A percentile compares a stretch with the other conserved stretches of the same genome.
phyloP scores from a whole-genome alignment of 2,329 filamentous ascomycete species.

The Epichloe uncinata region DNA sequence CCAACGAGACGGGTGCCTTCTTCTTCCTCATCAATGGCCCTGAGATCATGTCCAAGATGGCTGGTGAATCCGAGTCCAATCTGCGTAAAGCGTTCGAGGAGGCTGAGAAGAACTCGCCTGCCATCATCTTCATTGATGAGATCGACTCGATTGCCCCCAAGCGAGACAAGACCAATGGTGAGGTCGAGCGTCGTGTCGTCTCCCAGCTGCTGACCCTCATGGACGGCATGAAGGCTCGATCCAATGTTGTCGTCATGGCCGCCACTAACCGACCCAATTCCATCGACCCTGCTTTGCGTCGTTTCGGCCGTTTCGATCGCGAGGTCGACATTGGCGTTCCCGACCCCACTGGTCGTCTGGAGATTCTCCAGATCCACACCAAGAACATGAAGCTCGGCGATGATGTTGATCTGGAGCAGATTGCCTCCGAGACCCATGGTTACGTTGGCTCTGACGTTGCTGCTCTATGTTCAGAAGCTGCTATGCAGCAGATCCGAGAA shows the following conservation, averaged over 20 bases:
- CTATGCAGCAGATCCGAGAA: conserved; percentile 99
- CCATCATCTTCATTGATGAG: conserved; percentile 99
- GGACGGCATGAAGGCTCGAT: conserved; percentile 99
- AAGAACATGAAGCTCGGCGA: conserved; percentile 99
- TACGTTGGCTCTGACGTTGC: conserved; percentile 98
- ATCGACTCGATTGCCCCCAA: conserved; percentile 98
- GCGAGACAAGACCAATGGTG: conserved; percentile 99
- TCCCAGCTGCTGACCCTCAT: conserved; percentile 95
- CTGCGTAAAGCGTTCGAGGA: conserved; percentile 98
- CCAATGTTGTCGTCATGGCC: conserved; percentile 97
- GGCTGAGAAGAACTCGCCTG: conserved; percentile 97
- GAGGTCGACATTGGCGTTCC: conserved; percentile 98
- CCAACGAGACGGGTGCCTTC: conserved; percentile 97
- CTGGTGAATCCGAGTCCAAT: conserved; percentile 97
- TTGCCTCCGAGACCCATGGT: conserved; percentile 94
- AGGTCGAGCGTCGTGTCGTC: conserved; percentile 96
- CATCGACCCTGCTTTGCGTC: conserved; percentile 91
- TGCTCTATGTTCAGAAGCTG: conserved; percentile 94
- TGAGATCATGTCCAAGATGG: conserved; percentile 99
- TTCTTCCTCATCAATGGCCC: conserved; percentile 99
- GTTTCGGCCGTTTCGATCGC: conserved; percentile 97
- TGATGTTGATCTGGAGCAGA: conserved; percentile 92
- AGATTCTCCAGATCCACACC: conserved; percentile 98
- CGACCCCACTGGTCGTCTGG: conserved; percentile 92
- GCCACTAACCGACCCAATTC: conserved; percentile 98